A percentile compares a stretch with the other conserved stretches of the same genome.
Conservation (phyloP, 169 alveolate genomes). For the Cyclospora cayetanensis region DNA sequence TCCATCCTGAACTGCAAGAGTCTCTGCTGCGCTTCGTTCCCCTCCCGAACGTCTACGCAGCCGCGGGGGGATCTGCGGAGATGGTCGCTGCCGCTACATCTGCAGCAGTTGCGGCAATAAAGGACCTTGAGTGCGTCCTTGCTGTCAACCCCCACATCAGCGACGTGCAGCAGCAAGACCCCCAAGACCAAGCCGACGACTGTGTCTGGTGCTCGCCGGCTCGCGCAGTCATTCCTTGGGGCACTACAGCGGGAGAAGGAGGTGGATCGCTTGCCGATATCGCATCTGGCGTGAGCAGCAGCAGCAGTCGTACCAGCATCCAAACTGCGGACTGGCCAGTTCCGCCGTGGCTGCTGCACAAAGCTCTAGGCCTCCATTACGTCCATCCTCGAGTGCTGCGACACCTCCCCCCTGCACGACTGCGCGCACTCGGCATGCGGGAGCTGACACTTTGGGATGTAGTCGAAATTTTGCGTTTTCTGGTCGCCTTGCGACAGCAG, state of each 20-base stretch:
- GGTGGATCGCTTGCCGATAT: background rate
- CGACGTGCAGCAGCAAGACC: background rate
- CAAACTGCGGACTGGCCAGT: background rate
- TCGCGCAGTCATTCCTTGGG: conserved; percentile 26
- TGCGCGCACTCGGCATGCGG: conserved; percentile 51
- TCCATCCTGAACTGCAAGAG: conserved; percentile 43
- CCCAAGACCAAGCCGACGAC: background rate
- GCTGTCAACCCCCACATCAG: background rate
- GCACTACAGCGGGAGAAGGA: background rate
- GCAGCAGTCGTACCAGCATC: background rate
- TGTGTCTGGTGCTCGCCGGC: conserved; percentile 41
- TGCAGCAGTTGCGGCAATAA: conserved; percentile 2
- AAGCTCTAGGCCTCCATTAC: conserved; percentile 24
- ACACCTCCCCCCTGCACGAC: background rate
- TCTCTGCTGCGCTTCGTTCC: conserved; percentile 42
- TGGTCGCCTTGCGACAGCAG: conserved; percentile 13
- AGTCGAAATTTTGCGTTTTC: conserved; percentile 50
- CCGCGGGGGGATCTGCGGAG: conserved; percentile 15
- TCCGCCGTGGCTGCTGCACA: conserved; percentile 49
- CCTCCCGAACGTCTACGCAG: background rate
- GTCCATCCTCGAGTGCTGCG: conserved; percentile 50
- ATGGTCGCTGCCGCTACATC: conserved; percentile 7
- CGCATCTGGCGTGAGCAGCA: background rate
- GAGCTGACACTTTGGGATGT: conserved; percentile 56
- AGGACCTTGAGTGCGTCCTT: background rate